Base-by-base conservation (phyloP, 495 filamentous ascomycete species). In the Hyaloscypha finlandica region DNA sequence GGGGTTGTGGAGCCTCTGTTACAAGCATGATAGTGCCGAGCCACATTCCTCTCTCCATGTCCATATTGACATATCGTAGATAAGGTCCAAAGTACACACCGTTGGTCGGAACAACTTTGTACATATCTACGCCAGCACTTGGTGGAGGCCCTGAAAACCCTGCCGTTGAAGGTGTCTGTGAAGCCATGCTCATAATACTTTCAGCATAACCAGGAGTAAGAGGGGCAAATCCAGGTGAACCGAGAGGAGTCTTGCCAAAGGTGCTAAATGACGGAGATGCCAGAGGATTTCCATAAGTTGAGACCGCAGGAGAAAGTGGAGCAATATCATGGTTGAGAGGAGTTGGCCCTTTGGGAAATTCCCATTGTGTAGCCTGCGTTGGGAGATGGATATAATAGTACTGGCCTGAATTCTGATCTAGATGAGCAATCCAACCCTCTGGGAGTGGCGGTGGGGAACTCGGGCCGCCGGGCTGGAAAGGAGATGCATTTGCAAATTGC, bases 31-130 rank as follows among this genome's bases (percentile, higher is more conserved):
- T 84, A 65, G 83, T 84, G 11, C 93, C 93, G 12, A 94, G 78
- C 95, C 95, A 99, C 37, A 94, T 69, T 2, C 96, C 95, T 71
- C 88, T 89, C 74, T 97, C 94, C 39, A 97, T 72, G 65, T 99
- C 92, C 94, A 99, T 97, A 73, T 99, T 99, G 5, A 92, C 91
- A 73, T 99, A 99, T 67, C 94, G 83, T 52, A 99, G 82, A 75
- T 97, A 98, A 0, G 95, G 95, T 1, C 95, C 95, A 76, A 99
- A 98, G 75, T 98, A 99, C 19, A 98, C 95, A n/a, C 93, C 94
- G 66, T 99, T 99, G 2, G 92, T 96, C 5, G 95, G 93, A 55
- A 89, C 88, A 58, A 97, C 86, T 72, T 95, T 97, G 79, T 96
- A 99, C 78, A 96, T 81, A 64, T 96, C 93, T 4, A 99, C 88